These are phyloP conservation scores for Lodderomyces elongisporus DNA, from an alignment of 1,139 yeast species.

Conservation along the genomic window DNA sequence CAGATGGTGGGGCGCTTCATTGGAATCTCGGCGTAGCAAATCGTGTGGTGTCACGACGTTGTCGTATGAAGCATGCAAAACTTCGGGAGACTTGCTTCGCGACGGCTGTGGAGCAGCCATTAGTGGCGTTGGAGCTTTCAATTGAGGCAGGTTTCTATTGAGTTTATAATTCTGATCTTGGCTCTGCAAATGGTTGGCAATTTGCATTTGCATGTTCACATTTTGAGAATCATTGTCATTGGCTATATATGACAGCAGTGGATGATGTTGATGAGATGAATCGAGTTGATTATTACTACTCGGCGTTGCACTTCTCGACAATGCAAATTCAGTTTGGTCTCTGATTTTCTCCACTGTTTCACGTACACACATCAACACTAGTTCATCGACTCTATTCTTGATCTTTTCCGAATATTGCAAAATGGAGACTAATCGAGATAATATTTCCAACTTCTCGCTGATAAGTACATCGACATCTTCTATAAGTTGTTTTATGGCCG, in stretches of 20 bases:
- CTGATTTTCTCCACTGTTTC: conserved; percentile 55
- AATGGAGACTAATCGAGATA: conserved; percentile 73
- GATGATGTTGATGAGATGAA: conserved; percentile 12
- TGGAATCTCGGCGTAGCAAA: conserved; percentile 20
- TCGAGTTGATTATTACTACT: conserved; percentile 4
- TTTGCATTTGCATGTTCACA: not conserved
- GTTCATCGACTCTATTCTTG: conserved; percentile 72
- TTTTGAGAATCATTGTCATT: not conserved
- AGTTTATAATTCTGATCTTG: not conserved
- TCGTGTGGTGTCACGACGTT: conserved; percentile 38
- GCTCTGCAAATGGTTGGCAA: not conserved
- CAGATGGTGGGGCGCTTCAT: conserved; percentile 11
- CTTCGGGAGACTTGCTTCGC: conserved; percentile 30
- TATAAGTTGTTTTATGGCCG: conserved; percentile 57
- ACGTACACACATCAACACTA: conserved; percentile 62
- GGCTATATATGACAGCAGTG: not conserved
- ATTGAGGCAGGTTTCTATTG: not conserved
- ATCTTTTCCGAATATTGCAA: conserved; percentile 75
- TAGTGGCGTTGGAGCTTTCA: conserved; percentile 5
- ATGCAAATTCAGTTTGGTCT: conserved; percentile 28
- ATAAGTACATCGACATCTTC: conserved; percentile 65
- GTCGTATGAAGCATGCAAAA: conserved; percentile 34
- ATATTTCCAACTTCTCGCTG: conserved; percentile 63
- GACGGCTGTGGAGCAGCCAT: conserved; percentile 30
- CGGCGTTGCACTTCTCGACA: conserved; percentile 10